phyloP scores from a whole-genome alignment of 306 rosid genomes.

The Clitoria ternatea region DNA sequence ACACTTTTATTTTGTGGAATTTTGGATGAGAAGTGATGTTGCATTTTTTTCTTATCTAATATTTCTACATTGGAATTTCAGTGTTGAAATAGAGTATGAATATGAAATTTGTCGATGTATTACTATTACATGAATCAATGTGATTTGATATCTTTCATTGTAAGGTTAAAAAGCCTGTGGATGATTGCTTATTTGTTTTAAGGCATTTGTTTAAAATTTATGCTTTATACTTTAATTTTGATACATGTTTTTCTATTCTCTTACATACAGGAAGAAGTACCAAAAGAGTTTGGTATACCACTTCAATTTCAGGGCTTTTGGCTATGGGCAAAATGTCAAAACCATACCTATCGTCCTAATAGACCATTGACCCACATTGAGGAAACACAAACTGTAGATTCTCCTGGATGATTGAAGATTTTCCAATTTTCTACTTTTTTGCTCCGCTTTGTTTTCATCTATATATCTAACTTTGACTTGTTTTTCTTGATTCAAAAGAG shows the following conservation, averaged over 20 bases:
- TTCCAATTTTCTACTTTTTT: neutral
- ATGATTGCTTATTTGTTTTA: neutral
- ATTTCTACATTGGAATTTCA: too few species aligned
- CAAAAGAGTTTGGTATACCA: conserved; percentile 70
- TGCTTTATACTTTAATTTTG: neutral
- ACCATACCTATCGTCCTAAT: conserved; percentile 82
- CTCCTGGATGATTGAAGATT: conserved; percentile 14
- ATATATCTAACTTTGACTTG: neutral
- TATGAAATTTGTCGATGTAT: too few species aligned
- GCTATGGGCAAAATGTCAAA: conserved; percentile 87
- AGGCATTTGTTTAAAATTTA: neutral
- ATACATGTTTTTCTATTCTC: conserved; percentile 9
- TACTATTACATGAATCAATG: neutral
- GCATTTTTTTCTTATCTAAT: too few species aligned
- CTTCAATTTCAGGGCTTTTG: conserved; percentile 78
- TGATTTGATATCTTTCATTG: neutral
- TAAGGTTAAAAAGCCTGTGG: neutral
- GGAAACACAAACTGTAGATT: conserved; percentile 71
- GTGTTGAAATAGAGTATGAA: too few species aligned
- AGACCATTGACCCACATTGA: conserved; percentile 63
- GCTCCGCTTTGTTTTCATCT: neutral
- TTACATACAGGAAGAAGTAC: conserved; percentile 71
- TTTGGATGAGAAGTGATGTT: too few species aligned
- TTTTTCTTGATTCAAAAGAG: conserved; percentile 1
- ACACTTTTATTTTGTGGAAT: too few species aligned